These are phyloP conservation scores for Gossypium ekmanianum DNA, from an alignment of 345 rosid genomes.

Conservation along the genomic window DNA sequence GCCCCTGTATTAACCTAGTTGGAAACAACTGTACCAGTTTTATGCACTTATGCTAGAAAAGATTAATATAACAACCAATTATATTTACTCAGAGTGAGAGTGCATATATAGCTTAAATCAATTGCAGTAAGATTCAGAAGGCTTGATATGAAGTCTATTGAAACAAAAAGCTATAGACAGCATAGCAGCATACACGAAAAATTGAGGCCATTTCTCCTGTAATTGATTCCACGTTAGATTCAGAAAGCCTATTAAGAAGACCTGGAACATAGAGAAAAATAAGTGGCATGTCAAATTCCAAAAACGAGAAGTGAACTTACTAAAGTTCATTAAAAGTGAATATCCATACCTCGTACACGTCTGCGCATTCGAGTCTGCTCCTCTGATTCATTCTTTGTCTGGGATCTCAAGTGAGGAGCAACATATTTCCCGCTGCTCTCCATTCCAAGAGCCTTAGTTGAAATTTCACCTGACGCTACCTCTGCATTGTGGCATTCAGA, in stretches of 20 bases:
- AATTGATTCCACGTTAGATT: conserved; percentile 81
- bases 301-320: conserved; percentile 7
- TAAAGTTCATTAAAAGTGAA: conserved; percentile 13
- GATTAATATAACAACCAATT: neutral
- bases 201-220: conserved; percentile 70
- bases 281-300: conserved; percentile 19
- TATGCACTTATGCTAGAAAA: neutral
- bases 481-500: conserved; percentile 24
- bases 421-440: conserved; percentile 49
- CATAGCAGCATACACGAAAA: conserved; percentile 45
- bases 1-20: neutral
- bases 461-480: conserved; percentile 26
- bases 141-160: neutral
- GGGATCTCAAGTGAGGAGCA: conserved; percentile 68
- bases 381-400: conserved; percentile 52
- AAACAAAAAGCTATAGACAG: conserved; percentile 2
- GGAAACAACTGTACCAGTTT: neutral
- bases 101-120: conserved; percentile 3
- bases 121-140: neutral
- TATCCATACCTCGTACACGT: conserved; percentile 61
- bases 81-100: neutral
- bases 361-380: conserved; percentile 66
- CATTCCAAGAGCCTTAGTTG: conserved; percentile 18
- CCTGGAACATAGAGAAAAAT: conserved; percentile 42
- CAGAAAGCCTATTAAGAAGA: conserved; percentile 78